A percentile compares a stretch with the other conserved stretches of the same genome.
Conservation (phyloP, 164 flowering plant genomes). For the Annona squamosa region DNA sequence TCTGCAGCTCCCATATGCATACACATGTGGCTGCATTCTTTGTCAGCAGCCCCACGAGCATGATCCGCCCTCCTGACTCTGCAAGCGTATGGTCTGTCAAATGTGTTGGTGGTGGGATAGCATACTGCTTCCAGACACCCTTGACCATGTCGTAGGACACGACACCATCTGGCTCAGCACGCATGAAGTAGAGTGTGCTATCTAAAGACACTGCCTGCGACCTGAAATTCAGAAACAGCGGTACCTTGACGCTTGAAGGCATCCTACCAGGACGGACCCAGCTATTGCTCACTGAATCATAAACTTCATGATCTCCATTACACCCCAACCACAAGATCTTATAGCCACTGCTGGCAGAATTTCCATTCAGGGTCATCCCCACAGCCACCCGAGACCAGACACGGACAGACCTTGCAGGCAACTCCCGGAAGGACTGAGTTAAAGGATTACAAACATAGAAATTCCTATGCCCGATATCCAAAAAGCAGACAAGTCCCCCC, state of each 20-base stretch:
- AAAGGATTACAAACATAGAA: constrained; percentile 87
- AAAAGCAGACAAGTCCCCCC: constrained; percentile 86
- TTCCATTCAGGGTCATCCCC: constrained; percentile 67
- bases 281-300: constrained; percentile 54
- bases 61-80: constrained; percentile 62
- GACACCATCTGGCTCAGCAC: constrained; percentile 79
- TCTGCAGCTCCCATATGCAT: constrained; percentile 99
- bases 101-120: constrained; percentile 63
- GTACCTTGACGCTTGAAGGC: constrained; percentile 58
- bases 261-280: constrained; percentile 80
- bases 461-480: constrained; percentile 66
- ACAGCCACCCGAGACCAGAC: constrained; percentile 89
- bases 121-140: constrained; percentile 72
- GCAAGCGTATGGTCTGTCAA: constrained; percentile 74
- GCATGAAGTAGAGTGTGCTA: constrained; percentile 63
- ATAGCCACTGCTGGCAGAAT: constrained; percentile 45
- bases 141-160: constrained; percentile 61
- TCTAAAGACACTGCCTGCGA: constrained; percentile 64
- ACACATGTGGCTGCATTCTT: constrained; percentile 97
- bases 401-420: constrained; percentile 69
- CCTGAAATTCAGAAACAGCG: constrained; percentile 62
- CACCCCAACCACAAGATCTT: constrained; percentile 80
- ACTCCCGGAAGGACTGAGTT: constrained; percentile 60
- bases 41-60: constrained; percentile 86
- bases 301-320: constrained; percentile 79